Percentiles rank a stretch among this genome's conserved stretches.
phyloP scores from a whole-genome alignment of 2,329 filamentous ascomycete genomes.

The Sporothrix curviconia region DNA sequence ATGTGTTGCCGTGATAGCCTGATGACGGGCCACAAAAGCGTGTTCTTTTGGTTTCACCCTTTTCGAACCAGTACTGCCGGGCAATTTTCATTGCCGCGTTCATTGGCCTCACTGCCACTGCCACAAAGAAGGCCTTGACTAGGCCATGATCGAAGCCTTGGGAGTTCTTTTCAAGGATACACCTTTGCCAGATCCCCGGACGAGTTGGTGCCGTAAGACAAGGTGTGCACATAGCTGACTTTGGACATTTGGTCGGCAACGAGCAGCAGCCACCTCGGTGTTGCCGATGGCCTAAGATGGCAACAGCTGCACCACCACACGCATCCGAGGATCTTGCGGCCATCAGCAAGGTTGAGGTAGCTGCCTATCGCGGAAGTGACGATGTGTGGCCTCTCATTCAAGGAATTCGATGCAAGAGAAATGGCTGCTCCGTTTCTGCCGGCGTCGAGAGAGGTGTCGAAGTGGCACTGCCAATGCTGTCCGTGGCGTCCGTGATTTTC shows the following conservation, averaged over 20 bases:
- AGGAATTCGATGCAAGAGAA: slow-evolving; percentile 14
- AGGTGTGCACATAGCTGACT: slow-evolving; percentile 27
- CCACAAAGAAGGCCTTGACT: slow-evolving; percentile 30
- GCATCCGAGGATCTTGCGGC: slow-evolving; percentile 62
- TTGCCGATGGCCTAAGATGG: slow-evolving; percentile 64
- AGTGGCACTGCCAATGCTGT: background rate
- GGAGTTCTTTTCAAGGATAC: slow-evolving; percentile 7
- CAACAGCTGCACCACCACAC: slow-evolving; percentile 66
- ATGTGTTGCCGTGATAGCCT: slow-evolving; percentile 66
- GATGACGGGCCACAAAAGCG: slow-evolving; percentile 57
- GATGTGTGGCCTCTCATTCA: slow-evolving; percentile 1
- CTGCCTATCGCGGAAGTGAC: background rate
- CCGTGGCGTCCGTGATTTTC: too few species aligned
- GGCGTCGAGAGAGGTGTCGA: too few species aligned
- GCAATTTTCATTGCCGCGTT: slow-evolving; percentile 62
- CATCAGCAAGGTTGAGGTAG: slow-evolving; percentile 25
- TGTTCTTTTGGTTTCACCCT: slow-evolving; percentile 44
- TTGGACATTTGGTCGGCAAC: slow-evolving; percentile 44
- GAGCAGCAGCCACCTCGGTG: slow-evolving; percentile 51
- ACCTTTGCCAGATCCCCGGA: slow-evolving; percentile 44
- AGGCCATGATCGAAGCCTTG: slow-evolving; percentile 30
- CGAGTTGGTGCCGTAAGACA: slow-evolving; percentile 48
- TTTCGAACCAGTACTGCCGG: slow-evolving; percentile 58
- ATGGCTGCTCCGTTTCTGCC: background rate
- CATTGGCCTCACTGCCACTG: slow-evolving; percentile 60